Evolutionary conservation across 1,284 basidiomycete species (phyloP), one percentile per base, ranked within the genome.

Genomic region (Singerocomus rubriflavus): DNA sequence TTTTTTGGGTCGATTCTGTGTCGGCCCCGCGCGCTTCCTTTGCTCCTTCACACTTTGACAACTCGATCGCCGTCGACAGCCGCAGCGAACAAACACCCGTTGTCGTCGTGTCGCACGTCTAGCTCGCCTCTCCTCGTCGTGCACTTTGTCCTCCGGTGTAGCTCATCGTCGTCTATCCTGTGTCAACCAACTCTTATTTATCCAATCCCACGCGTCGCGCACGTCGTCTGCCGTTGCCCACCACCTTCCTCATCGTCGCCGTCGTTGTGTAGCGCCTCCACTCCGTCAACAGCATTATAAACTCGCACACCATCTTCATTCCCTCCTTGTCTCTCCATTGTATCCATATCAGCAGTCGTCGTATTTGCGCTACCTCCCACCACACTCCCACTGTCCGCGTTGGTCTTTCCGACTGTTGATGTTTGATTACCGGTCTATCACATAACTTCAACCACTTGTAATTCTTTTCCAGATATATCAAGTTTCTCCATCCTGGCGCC

Each of bases 401-500:
- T 56, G 46, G 55, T 58, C 54, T 64, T 52, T 55, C 52, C 29
- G 64, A 58, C 63, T 69, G 68, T 70, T 71, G 65, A 72, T 71
- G 68, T 64, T 69, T 57, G 54, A 55, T 46, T 59, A 62, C 53
- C 65, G 67, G 61, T 64, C 57, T 60, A 59, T 57, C 54, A 60
- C 62, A 63, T 64, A 62, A 38, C 60, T 58, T 50, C 57, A 63
- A 59, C 56, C 51, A 52, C 57, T 52, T 65, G 64, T 66, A 65
- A 64, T 65, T 57, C 50, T 56, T 60, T 49, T 49, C 52, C 60
- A 39, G 33, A 52, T 47, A 31, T 58, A 57, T 54, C 58, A 63
- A 21, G 11, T 56, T 70, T 75, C 73, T 77, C 73, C 78, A 82
- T 65, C 68, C 82, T 88, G 85, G 84, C 84, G 71, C 72, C 82